Percentiles rank a stretch among this genome's conserved stretches.
These are phyloP conservation scores for Camelina sativa DNA, from an alignment of 345 rosid genomes.

Conservation along the genomic window DNA sequence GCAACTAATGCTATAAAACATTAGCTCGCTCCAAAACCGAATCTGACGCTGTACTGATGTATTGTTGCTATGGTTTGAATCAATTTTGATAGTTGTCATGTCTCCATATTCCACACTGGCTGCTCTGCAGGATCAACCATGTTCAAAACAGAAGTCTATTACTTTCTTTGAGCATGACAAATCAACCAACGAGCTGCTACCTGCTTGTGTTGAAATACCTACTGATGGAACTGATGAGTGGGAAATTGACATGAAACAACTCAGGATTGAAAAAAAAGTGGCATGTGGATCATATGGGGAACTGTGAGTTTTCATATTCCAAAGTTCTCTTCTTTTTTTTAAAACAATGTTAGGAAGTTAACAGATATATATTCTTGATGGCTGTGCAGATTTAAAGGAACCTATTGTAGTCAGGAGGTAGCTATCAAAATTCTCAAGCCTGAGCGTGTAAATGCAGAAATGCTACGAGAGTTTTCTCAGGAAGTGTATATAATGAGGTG, in stretches of 20 bases:
- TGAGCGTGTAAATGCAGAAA: constrained; percentile 74
- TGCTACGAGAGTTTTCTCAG: constrained; percentile 87
- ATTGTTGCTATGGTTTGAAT: constrained; percentile 32
- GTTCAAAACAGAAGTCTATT: constrained; percentile 51
- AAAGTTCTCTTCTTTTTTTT: background rate
- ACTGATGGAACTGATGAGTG: constrained; percentile 94
- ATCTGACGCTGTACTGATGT: constrained; percentile 28
- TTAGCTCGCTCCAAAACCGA: constrained; percentile 16
- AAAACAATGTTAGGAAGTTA: background rate
- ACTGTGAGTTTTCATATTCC: constrained; percentile 60
- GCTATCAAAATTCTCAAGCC: constrained; percentile 91
- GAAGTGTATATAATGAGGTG: constrained; percentile 98
- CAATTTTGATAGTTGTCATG: constrained; percentile 31
- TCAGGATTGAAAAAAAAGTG: constrained; percentile 72
- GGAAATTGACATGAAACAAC: constrained; percentile 86
- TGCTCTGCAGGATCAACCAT: constrained; percentile 66
- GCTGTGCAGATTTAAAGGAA: constrained; percentile 72
- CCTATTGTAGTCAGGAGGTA: constrained; percentile 93
- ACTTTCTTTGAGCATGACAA: constrained; percentile 52
- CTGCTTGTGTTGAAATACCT: constrained; percentile 78
- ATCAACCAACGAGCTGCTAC: constrained; percentile 50
- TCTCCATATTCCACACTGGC: constrained; percentile 45
- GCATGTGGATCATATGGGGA: constrained; percentile 92
- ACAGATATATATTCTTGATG: constrained; percentile 14
- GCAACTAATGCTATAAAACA: constrained; percentile 27